Base-by-base conservation (phyloP, 2,329 filamentous ascomycete genomes). In the Chaetomium sp. region DNA sequence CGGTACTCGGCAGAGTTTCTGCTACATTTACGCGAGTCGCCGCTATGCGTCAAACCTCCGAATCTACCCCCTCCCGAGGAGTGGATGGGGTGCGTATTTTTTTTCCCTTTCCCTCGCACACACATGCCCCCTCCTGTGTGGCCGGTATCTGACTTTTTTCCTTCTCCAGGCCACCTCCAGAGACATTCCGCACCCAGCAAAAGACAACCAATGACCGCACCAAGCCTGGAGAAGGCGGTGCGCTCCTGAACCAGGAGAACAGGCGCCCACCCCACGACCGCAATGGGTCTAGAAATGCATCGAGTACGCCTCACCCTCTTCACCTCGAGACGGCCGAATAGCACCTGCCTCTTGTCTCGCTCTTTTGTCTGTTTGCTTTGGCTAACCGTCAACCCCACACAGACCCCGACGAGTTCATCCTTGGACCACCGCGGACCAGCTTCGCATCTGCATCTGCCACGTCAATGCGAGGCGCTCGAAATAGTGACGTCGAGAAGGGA, bases 381-480 rank as follows among this genome's bases (percentile, higher is more conserved):
- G 50, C 64, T 69, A 62, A 67, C 74, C 25, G 6, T 29, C 27
- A 60, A 60, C 74, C 25, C 69, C 69, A 62, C 9, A 53, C 59
- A 90, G 87, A 86, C 75, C 80, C 85, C 72, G 93, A 96, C 72
- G 92, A 96, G 69, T 90, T 96, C 64, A 85, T 95, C 65, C 89
- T 97, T 64, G 93, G 91, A 16, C 93, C 93, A 23, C 91, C 93
- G 1, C 91, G 91, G 76, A 91, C 87, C 55, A 87, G 87, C 53
- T 97, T 97, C 76, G 87, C 91, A 60, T 96, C 93, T 1, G 87
- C 91, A 60, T 96, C 93, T 1, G 85, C 89, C 25, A 91, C 90
- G 65, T 81, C 85, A 35, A 77, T 81, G 60, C 83, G 86, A 67
- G 75, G 73, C 49, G 70, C 74, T 19, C 76, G 78, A 65, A 77